phyloP scores from a whole-genome alignment of 192 early-diverging fungal genomes.

The Gaertneriomyces semiglobifer region DNA sequence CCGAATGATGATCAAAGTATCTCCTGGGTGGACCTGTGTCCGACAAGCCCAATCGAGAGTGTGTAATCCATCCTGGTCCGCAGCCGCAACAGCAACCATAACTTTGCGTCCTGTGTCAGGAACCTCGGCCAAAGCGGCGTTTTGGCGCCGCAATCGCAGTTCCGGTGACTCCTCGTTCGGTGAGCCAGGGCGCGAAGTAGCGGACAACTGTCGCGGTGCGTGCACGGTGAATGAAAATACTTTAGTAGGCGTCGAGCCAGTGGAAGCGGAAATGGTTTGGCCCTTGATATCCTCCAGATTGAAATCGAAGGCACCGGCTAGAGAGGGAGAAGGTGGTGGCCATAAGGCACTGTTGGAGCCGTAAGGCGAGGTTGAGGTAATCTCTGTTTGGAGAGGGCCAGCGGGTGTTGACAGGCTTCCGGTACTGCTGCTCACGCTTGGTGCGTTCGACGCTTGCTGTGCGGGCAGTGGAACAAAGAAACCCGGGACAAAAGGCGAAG shows the following conservation, averaged over 20 bases:
- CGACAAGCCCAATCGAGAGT: slow-evolving; percentile 25
- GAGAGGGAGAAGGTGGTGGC: slow-evolving; percentile 13
- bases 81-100: slow-evolving; percentile 31
- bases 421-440: neutral
- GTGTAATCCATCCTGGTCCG: slow-evolving; percentile 25
- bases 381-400: neutral
- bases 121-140: slow-evolving; percentile 17
- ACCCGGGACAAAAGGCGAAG: neutral
- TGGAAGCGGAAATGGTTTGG: neutral
- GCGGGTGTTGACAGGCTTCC: neutral
- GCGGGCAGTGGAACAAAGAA: slow-evolving; percentile 2
- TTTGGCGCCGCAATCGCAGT: no score
- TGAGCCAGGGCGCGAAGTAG: slow-evolving; percentile 15
- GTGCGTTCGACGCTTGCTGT: neutral
- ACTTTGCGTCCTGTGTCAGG: slow-evolving; percentile 25
- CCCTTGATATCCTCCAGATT: neutral
- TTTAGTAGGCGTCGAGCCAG: neutral
- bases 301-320: slow-evolving; percentile 12
- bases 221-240: slow-evolving; percentile 28
- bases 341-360: neutral
- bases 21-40: slow-evolving; percentile 17
- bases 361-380: no score
- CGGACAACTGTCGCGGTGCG: slow-evolving; percentile 20
- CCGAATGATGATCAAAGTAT: slow-evolving; percentile 17
- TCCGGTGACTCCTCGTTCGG: slow-evolving; percentile 3